Evolutionary conservation across 257 asterid genomes (phyloP).

Genomic region (Nicotiana benthamiana): DNA sequence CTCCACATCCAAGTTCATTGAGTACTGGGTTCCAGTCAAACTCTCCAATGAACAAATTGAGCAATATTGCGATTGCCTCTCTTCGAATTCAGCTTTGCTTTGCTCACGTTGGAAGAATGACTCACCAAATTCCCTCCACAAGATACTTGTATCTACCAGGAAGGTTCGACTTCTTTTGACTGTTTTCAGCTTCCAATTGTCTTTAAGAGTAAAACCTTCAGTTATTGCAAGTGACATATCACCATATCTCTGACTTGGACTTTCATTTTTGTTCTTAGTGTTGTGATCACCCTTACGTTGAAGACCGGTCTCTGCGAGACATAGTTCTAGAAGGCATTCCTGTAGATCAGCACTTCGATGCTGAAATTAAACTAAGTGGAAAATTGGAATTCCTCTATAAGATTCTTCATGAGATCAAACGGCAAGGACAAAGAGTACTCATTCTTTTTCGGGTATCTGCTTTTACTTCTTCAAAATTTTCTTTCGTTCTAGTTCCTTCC

Average conservation of each 20-base stretch:
- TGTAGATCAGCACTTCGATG: conserved; percentile 30
- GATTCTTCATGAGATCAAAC: conserved; percentile 40
- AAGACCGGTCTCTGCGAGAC: conserved; percentile 32
- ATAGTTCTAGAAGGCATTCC: conserved; percentile 34
- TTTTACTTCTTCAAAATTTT: not conserved
- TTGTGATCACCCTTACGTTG: conserved; percentile 69
- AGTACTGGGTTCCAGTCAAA: conserved; percentile 63
- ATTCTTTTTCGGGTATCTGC: conserved; percentile 49
- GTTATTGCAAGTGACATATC: not conserved
- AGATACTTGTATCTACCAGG: conserved; percentile 36
- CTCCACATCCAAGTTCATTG: conserved; percentile 26
- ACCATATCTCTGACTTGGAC: conserved; percentile 6
- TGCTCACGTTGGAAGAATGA: conserved; percentile 25
- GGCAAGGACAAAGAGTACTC: conserved; percentile 46
- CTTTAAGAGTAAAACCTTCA: not conserved
- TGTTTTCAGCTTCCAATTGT: not conserved
- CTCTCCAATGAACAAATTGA: conserved; percentile 53
- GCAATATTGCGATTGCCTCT: conserved; percentile 48
- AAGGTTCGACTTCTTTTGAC: conserved; percentile 29
- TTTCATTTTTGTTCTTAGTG: conserved; percentile 29
- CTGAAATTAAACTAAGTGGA: conserved; percentile 50
- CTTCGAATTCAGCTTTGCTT: conserved; percentile 36
- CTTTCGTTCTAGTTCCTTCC: not conserved
- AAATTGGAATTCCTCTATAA: conserved; percentile 52
- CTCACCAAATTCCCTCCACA: conserved; percentile 16